phyloP scores from a whole-genome alignment of 225 moss, liverwort and hornwort genomes.

The Pleurozium schreberi region DNA sequence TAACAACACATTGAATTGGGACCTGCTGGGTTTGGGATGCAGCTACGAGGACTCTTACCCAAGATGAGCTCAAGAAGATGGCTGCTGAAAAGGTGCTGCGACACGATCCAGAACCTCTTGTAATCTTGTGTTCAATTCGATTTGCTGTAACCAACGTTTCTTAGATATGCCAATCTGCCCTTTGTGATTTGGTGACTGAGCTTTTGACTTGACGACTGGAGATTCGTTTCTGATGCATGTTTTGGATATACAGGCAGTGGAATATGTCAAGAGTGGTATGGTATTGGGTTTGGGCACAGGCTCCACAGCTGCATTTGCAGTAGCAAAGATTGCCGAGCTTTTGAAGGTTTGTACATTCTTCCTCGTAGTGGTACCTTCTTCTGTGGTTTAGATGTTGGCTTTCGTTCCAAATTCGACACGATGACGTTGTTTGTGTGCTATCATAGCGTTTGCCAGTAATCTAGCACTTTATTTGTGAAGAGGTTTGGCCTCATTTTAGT shows the following conservation, averaged over 20 bases:
- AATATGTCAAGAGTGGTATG: conserved; percentile 93
- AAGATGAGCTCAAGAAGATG: conserved; percentile 89
- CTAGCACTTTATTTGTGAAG: background rate
- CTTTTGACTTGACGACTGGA: background rate
- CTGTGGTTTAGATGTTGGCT: background rate
- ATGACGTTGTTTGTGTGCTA: background rate
- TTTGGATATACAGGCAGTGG: conserved; percentile 55
- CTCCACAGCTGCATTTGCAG: conserved; percentile 92
- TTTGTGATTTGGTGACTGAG: background rate
- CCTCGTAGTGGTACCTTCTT: background rate
- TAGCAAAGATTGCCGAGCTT: conserved; percentile 82
- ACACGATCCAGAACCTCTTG: background rate
- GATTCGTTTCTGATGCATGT: background rate
- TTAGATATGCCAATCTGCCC: background rate
- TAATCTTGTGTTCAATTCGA: background rate
- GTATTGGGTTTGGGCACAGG: conserved; percentile 94
- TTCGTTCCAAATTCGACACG: background rate
- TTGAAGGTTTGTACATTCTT: conserved; percentile 52
- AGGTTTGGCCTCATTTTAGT: background rate
- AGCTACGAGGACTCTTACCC: conserved; percentile 55
- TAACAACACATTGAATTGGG: background rate
- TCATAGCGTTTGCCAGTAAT: background rate
- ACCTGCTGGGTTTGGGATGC: background rate
- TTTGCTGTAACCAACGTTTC: background rate
- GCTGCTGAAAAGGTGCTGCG: conserved; percentile 74